These are phyloP conservation scores for Fusarium sp. DNA, from an alignment of 2,329 filamentous ascomycete species.

Conservation along the genomic window DNA sequence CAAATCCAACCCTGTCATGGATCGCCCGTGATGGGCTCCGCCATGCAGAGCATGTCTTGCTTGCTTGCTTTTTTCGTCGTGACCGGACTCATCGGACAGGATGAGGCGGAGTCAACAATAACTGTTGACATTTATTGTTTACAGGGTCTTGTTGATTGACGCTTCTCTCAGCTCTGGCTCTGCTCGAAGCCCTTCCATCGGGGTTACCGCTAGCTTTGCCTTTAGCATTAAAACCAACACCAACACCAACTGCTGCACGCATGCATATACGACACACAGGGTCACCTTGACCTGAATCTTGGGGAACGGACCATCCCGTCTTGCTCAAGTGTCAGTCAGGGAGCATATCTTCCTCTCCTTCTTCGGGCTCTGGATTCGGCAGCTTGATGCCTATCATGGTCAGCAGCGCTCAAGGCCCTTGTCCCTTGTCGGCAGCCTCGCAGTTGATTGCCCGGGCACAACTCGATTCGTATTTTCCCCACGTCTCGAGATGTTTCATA, in stretches of 20 bases:
- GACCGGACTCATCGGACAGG: slow-evolving; percentile 16
- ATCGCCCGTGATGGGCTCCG: slow-evolving; percentile 33
- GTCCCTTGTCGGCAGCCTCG: slow-evolving; percentile 29
- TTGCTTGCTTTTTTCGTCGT: slow-evolving; percentile 38
- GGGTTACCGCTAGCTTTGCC: slow-evolving; percentile 19
- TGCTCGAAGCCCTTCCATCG: slow-evolving; percentile 5
- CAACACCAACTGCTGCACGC: not conserved
- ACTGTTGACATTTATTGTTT: not conserved
- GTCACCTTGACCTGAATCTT: slow-evolving; percentile 42
- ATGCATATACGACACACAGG: slow-evolving; percentile 12
- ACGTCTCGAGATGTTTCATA: slow-evolving; percentile 49
- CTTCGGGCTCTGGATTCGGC: slow-evolving; percentile 38
- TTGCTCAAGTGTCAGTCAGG: slow-evolving; percentile 24
- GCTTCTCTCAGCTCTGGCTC: slow-evolving; percentile 9
- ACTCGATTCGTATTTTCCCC: slow-evolving; percentile 51
- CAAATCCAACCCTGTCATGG: slow-evolving; percentile 34
- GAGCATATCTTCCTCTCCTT: slow-evolving; percentile 29
- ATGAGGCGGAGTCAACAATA: slow-evolving; percentile 3
- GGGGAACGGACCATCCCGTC: slow-evolving; percentile 47
- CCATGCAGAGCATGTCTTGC: slow-evolving; percentile 41
- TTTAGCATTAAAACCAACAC: slow-evolving; percentile 8
- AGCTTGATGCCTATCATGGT: slow-evolving; percentile 25
- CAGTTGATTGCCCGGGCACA: not conserved
- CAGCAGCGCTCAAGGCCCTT: slow-evolving; percentile 22
- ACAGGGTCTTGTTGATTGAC: slow-evolving; percentile 11